Conservation (phyloP, 2,329 filamentous ascomycete species). For the Fusarium fracticaudum region DNA sequence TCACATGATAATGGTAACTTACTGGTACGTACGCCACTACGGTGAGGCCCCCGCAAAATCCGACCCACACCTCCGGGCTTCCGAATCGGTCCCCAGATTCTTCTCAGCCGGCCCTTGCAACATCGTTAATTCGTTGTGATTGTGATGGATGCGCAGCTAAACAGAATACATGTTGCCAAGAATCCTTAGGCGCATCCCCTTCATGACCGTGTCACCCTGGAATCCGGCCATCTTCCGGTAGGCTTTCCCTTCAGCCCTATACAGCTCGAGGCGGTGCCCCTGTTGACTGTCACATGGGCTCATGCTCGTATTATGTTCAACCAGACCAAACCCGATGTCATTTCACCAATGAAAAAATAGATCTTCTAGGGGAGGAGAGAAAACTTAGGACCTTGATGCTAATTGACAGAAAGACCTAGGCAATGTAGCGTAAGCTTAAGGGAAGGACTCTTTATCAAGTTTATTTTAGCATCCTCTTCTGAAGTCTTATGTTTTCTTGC, state of each 20-base stretch:
- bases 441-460: not conserved
- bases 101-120: constrained; percentile 5
- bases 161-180: constrained; percentile 27
- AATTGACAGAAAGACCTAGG: not conserved
- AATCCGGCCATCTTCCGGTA: constrained; percentile 41
- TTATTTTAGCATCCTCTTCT: not conserved
- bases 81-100: constrained; percentile 22
- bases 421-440: not conserved
- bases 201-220: constrained; percentile 13
- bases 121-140: constrained; percentile 9
- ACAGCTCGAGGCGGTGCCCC: constrained; percentile 1
- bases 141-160: constrained; percentile 14
- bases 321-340: not conserved
- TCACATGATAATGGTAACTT: constrained; percentile 24
- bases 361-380: not conserved
- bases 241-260: constrained; percentile 36
- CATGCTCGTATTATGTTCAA: not conserved
- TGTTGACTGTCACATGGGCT: constrained; percentile 6
- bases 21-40: not conserved
- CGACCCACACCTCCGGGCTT: constrained; percentile 18
- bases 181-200: constrained; percentile 20
- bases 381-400: not conserved
- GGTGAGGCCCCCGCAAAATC: constrained; percentile 18
- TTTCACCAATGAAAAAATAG: not conserved
- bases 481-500: not conserved